phyloP scores from a whole-genome alignment of 169 alveolate species.

The Plasmodium cynomolgi region DNA sequence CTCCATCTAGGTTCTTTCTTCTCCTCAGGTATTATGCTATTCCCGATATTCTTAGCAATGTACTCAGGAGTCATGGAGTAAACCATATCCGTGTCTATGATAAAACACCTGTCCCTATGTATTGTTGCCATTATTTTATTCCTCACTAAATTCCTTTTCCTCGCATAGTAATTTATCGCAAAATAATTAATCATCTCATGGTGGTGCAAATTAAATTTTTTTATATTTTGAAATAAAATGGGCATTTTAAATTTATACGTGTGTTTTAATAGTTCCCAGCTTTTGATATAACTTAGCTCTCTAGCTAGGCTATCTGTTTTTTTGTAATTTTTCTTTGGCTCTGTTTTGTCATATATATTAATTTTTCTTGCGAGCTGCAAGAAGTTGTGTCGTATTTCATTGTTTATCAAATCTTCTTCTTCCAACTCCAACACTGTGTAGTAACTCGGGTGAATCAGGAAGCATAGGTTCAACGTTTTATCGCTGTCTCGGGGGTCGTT shows the following conservation, averaged over 20 bases:
- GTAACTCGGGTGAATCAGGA: conserved; percentile 42
- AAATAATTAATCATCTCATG: conserved; percentile 14
- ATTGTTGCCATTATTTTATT: conserved; percentile 5
- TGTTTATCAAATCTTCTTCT: conserved; percentile 12
- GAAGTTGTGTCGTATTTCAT: conserved; percentile 14
- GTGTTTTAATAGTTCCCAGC: conserved; percentile 44
- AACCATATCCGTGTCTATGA: conserved; percentile 53
- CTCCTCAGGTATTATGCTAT: neutral
- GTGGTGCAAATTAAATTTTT: conserved; percentile 20
- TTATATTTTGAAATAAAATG: conserved; percentile 26
- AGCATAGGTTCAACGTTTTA: neutral
- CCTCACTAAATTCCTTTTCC: conserved; percentile 5
- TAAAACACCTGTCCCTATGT: conserved; percentile 26
- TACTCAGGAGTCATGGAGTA: conserved; percentile 69
- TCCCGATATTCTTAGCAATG: conserved; percentile 18
- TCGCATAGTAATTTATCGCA: conserved; percentile 23
- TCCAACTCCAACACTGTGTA: conserved; percentile 47
- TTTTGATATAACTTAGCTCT: conserved; percentile 21
- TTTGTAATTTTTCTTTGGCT: conserved; percentile 2
- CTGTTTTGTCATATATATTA: conserved; percentile 53
- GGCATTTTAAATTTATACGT: conserved; percentile 57
- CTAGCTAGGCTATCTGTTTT: conserved; percentile 20
- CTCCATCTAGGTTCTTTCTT: neutral
- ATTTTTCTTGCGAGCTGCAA: neutral
- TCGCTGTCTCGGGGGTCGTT: conserved; percentile 21